Evolutionary conservation across 2,329 filamentous ascomycete genomes (phyloP).

Genomic region (Fusarium irregulare): DNA sequence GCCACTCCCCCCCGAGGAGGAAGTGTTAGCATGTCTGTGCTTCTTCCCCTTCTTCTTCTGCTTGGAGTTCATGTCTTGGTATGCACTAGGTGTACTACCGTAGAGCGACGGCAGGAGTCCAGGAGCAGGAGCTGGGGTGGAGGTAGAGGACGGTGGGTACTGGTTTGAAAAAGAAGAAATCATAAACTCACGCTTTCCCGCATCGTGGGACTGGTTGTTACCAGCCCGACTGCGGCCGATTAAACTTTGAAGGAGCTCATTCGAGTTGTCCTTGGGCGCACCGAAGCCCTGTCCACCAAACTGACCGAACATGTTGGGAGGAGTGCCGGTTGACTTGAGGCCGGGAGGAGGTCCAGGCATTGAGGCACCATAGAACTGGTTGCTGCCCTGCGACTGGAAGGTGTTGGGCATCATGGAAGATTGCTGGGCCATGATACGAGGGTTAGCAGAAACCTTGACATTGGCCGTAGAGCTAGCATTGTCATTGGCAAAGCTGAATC

Average conservation of each 20-base stretch:
- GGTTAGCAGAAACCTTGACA: constrained; percentile 82
- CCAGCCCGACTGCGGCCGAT: constrained; percentile 76
- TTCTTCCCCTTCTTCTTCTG: constrained; percentile 99
- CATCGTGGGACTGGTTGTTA: constrained; percentile 80
- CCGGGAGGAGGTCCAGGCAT: constrained; percentile 95
- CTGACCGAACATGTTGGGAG: constrained; percentile 94
- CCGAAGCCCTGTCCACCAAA: constrained; percentile 81
- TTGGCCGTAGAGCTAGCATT: constrained; percentile 61
- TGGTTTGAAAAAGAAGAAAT: constrained; percentile 92
- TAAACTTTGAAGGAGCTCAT: constrained; percentile 79
- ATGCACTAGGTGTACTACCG: constrained; percentile 84
- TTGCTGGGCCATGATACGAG: constrained; percentile 85
- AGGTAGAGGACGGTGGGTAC: constrained; percentile 83
- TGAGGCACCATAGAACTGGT: constrained; percentile 83
- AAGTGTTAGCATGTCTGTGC: constrained; percentile 99
- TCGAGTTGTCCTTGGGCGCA: constrained; percentile 75
- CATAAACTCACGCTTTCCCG: constrained; percentile 98
- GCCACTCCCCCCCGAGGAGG: constrained; percentile 98
- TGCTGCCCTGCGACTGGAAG: constrained; percentile 69
- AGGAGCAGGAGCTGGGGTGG: constrained; percentile 88
- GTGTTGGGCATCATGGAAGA: constrained; percentile 83
- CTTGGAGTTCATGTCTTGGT: constrained; percentile 93
- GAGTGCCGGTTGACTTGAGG: constrained; percentile 93
- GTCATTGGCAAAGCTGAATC: constrained; percentile 90
- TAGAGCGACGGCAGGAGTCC: constrained; percentile 93